These are phyloP conservation scores for Phytophthora litchii DNA, from an alignment of 352 stramenopile species.

Conservation along the genomic window DNA sequence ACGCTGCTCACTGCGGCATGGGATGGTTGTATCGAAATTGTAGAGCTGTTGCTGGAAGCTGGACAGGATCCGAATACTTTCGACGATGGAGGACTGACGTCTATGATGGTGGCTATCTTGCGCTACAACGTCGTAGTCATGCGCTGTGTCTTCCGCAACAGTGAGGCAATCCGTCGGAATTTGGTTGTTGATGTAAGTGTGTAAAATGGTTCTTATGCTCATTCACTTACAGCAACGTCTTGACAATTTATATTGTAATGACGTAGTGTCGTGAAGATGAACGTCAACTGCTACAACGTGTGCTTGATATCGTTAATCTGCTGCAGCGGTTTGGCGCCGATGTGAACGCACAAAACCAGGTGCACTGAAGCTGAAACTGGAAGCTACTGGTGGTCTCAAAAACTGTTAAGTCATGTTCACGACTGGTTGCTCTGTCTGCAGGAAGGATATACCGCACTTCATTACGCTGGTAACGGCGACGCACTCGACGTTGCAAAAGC, in stretches of 20 bases:
- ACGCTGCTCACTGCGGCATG: slow-evolving; percentile 30
- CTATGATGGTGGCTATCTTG: slow-evolving; percentile 32
- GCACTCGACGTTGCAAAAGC: slow-evolving; percentile 20
- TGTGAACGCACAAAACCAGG: slow-evolving; percentile 14
- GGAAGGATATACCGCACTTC: slow-evolving; percentile 25
- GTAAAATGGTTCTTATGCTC: not conserved
- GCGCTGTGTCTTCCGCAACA: slow-evolving; percentile 33
- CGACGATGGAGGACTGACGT: slow-evolving; percentile 25
- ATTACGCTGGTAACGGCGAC: slow-evolving; percentile 24
- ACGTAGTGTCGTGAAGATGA: slow-evolving; percentile 26
- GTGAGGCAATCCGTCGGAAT: slow-evolving; percentile 21
- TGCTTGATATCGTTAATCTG: slow-evolving; percentile 14
- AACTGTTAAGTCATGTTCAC: not conserved
- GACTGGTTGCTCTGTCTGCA: slow-evolving; percentile 3
- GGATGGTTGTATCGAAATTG: slow-evolving; percentile 18
- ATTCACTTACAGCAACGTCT: not conserved
- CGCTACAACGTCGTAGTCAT: slow-evolving; percentile 32
- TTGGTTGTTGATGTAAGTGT: slow-evolving; percentile 29
- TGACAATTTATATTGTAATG: slow-evolving; percentile 10
- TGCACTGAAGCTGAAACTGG: not conserved
- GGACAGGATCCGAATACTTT: slow-evolving; percentile 29
- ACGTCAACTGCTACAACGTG: not conserved
- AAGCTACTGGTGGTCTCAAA: not conserved
- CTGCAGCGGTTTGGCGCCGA: slow-evolving; percentile 16
- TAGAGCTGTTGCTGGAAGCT: slow-evolving; percentile 20